phyloP scores from a whole-genome alignment of 805 yeast species.

The Saccharomycopsis vini region DNA sequence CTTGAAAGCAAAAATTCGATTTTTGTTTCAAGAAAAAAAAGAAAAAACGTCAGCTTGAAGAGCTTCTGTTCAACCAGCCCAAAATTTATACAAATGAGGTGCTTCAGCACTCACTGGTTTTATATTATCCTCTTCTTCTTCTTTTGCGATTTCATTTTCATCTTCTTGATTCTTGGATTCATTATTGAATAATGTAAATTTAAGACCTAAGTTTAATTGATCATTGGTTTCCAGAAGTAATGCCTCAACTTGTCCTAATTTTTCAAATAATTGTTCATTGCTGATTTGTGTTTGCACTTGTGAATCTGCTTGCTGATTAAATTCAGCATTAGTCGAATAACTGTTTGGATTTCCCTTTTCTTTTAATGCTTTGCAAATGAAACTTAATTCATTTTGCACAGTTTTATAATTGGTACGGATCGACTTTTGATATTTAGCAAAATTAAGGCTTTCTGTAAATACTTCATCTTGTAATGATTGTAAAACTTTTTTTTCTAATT shows the following conservation, averaged over 20 bases:
- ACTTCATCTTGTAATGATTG: slow-evolving; percentile 58
- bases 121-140: slow-evolving; percentile 28
- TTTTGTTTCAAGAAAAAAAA: neutral
- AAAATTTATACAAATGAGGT: slow-evolving; percentile 55
- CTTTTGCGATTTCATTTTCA: slow-evolving; percentile 15
- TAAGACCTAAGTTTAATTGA: neutral
- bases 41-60: neutral
- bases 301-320: slow-evolving; percentile 6
- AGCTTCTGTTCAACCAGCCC: slow-evolving; percentile 42
- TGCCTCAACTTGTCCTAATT: slow-evolving; percentile 3
- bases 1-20: neutral
- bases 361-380: slow-evolving; percentile 27
- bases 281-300: neutral
- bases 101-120: slow-evolving; percentile 53
- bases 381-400: slow-evolving; percentile 39
- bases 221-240: slow-evolving; percentile 7
- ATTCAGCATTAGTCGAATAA: neutral
- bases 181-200: slow-evolving; percentile 11
- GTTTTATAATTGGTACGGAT: slow-evolving; percentile 22
- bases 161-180: slow-evolving; percentile 13
- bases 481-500: slow-evolving; percentile 51
- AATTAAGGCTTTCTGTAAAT: slow-evolving; percentile 56
- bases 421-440: slow-evolving; percentile 44
- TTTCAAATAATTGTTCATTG: slow-evolving; percentile 2
- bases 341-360: slow-evolving; percentile 21